phyloP scores from a whole-genome alignment of 2,329 filamentous ascomycete genomes.

The Apiospora malaysiana region DNA sequence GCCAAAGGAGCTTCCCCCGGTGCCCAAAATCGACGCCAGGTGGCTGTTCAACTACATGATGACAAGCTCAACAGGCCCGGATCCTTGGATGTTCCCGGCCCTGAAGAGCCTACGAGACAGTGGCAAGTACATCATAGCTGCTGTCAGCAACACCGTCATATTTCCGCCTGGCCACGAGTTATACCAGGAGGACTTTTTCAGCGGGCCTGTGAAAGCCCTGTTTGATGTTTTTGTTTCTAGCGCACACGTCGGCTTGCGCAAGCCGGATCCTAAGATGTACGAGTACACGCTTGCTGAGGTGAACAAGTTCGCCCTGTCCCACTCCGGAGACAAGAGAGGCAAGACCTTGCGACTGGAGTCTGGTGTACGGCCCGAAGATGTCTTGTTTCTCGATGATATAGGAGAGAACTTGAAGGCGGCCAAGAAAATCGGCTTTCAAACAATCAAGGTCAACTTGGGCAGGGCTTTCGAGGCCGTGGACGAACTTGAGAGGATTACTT shows the following conservation, averaged over 20 bases:
- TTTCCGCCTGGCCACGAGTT: slow-evolving; percentile 79
- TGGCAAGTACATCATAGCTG: slow-evolving; percentile 74
- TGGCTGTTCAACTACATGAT: slow-evolving; percentile 94
- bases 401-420: slow-evolving; percentile 89
- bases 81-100: slow-evolving; percentile 90
- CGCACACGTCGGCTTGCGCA: slow-evolving; percentile 85
- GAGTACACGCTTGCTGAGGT: slow-evolving; percentile 71
- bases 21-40: slow-evolving; percentile 78
- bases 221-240: slow-evolving; percentile 92
- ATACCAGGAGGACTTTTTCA: slow-evolving; percentile 56
- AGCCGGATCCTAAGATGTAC: slow-evolving; percentile 86
- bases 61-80: slow-evolving; percentile 69
- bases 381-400: slow-evolving; percentile 93
- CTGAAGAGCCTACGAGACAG: slow-evolving; percentile 70
- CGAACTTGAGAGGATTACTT: slow-evolving; percentile 77
- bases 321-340: slow-evolving; percentile 48
- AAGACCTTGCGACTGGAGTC: slow-evolving; percentile 50
- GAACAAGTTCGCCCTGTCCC: slow-evolving; percentile 64
- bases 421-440: slow-evolving; percentile 75
- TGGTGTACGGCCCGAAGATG: slow-evolving; percentile 66
- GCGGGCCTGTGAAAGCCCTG: slow-evolving; percentile 64
- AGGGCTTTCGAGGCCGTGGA: slow-evolving; percentile 80
- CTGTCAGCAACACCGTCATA: slow-evolving; percentile 87
- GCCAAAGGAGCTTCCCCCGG: slow-evolving; percentile 56
- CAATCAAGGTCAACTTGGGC: slow-evolving; percentile 84